Base-by-base conservation (phyloP, 306 rosid species). In the Fagus sylvatica region DNA sequence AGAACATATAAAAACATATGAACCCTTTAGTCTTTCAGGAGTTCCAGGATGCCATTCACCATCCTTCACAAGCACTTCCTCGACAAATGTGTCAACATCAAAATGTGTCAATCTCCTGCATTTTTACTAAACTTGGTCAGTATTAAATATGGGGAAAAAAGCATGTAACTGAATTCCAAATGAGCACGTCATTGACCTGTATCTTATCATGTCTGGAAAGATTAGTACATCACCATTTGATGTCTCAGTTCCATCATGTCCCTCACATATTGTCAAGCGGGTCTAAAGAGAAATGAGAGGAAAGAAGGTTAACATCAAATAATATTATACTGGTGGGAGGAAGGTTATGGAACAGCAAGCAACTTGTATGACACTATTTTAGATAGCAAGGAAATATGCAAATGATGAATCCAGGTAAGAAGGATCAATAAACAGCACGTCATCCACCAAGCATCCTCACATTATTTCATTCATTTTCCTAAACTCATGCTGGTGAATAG, bases 181-280 rank as follows among this genome's bases (percentile, higher is more conserved):
- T 69, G 53, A 76, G 61, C 37, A 49, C 15, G 77, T 34, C 80
- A 56, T 79, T 79, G 40, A 94, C 98, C 98, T 90, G 89, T 94
- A 94, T 92, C 98, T 82, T 80, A 94, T 75, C 98, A 92, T 92
- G 87, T 94, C 98, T 6, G 98, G 98, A 69, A 94, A 92, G 69
- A 94, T 94, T 78, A 94, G 85, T 73, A 94, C 95, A 87, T 94
- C 98, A 33, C 98, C 98, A 82, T 94, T 94, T 28, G 98, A 92
- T 69, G 97, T 94, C 84, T 94, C 97, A 30, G 97, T 90, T 66
- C 95, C 97, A 60, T 94, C 98, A 41, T 92, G 90, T 41, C 98
- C 98, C 89, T 94, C 97, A 3, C 97, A 94, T 76, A 94, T 94
- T 16, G 98, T 92, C 54, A 94, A 84, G 53, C 91, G 90, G 53